Evolutionary conservation across 2,329 filamentous ascomycete species (phyloP), one percentile per base, ranked within the genome.

Genomic region (Diaporthe helianthi): DNA sequence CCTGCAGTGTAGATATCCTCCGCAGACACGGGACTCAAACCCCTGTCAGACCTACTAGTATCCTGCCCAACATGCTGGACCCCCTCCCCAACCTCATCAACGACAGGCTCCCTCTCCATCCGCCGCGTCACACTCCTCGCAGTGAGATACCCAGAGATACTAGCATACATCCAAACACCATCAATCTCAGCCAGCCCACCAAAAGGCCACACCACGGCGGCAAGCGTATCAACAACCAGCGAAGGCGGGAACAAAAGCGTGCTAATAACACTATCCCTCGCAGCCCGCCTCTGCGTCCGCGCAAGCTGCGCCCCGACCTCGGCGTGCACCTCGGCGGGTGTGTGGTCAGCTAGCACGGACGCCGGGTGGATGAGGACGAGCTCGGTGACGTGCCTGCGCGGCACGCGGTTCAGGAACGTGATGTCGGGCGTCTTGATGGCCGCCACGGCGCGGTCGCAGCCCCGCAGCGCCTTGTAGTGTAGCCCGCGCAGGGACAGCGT

Each of bases 381-480:
- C 66, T 68, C 66, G 0, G 38, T n/a, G 36, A 68, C 47, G 10
- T 53, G 22, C 24, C 46, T 63, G 0, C 66, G 46, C 13, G 66
- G 66, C 46, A 68, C 66, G n/a, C 66, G 66, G 41, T 60, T 49
- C 17, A 68, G 54, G 46, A 68, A 68, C 9, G 66, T 63, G 33
- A 68, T 63, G 55, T 68, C 66, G 4, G 54, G 3, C 46, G 31
- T 52, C 55, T 63, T 63, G 66, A 68, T 63, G 10, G 54, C 54
- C 0, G 66, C 66, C 15, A 63, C 47, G 41, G 55, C 66, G 24
- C 66, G 51, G 55, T 68, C 66, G 31, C 47, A 49, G 0, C 66
- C 66, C 17, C 66, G 36, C 6, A 63, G 7, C 13, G 66, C 49
- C 54, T 68, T 68, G 55, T 60, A 61, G 47, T 68, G 66, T 55